Evolutionary conservation across 2,329 filamentous ascomycete genomes (phyloP), one percentile per base, ranked within the genome.

Genomic region (Fusarium sulawesiense): DNA sequence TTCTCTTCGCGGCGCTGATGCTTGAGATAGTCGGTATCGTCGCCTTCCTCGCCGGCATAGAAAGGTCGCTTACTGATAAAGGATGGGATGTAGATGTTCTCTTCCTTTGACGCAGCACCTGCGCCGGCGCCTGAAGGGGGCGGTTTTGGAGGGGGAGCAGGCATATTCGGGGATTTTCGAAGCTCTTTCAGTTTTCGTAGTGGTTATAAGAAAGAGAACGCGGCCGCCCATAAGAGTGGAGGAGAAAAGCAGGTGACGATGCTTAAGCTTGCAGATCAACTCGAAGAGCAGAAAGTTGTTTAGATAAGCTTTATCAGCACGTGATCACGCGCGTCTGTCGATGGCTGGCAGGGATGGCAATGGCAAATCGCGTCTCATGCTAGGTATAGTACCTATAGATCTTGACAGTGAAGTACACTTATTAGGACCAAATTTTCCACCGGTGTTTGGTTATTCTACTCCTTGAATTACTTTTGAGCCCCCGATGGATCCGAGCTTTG

Each of bases 21-120:
- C 81, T 97, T 93, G 71, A 99, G 92, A 79, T 98, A 99, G 77
- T 98, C 94, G 78, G 88, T 88, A 66, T 92, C 87, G 64, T 91
- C 89, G 71, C 91, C 91, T 77, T 94, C 93, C 74, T 92, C 90
- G 75, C 88, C 89, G 57, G 97, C 90, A 81, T 98, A 99, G 83
- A 99, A 99, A 7, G 96, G 96, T 74, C 97, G 94, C 80, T 97
- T 98, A 75, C 94, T 94, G 83, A 99, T 99, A 86, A 98, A 99
- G 56, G 93, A 90, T 8, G 96, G 96, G 76, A 99, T 99, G 85
- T 99, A 99, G 80, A 98, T 91, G 86, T 99, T 99, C 81, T 96
- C 93, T 80, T 97, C 94, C 79, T 97, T 97, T 58, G 86, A 88
- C 7, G 82, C 81, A 9, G 82, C 81, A 56, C 80, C 78, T 7